Evolutionary conservation across 2,329 filamentous ascomycete genomes (phyloP).

Genomic region (Pseudogymnoascus pannorum): DNA sequence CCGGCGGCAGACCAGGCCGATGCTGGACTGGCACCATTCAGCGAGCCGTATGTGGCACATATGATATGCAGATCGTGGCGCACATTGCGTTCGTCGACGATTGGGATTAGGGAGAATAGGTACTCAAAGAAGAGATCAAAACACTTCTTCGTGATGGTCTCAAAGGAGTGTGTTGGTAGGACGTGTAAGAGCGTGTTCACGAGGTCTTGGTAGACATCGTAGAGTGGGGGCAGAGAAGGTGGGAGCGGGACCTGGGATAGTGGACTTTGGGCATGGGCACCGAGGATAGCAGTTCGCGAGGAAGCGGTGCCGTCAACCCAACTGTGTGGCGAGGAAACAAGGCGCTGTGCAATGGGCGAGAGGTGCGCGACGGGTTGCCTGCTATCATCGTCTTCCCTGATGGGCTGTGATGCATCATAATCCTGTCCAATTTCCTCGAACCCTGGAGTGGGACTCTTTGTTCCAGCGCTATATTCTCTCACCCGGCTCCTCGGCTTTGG

Average conservation of each 20-base stretch:
- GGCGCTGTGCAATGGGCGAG: background rate
- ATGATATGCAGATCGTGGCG: conserved; percentile 32
- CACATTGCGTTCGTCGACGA: conserved; percentile 36
- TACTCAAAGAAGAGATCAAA: conserved; percentile 37
- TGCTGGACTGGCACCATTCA: background rate
- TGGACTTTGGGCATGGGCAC: background rate
- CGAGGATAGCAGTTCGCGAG: background rate
- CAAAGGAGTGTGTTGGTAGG: conserved; percentile 10
- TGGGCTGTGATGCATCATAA: background rate
- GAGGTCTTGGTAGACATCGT: conserved; percentile 19
- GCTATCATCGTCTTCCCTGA: background rate
- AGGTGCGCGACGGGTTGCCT: background rate
- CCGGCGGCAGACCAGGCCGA: background rate
- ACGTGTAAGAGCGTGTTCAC: conserved; percentile 10
- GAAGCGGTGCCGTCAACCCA: background rate
- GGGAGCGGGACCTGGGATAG: background rate
- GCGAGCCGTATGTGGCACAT: conserved; percentile 8
- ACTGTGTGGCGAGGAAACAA: background rate
- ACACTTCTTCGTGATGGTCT: conserved; percentile 23
- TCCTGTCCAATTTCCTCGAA: background rate
- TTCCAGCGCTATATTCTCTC: background rate
- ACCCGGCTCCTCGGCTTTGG: background rate
- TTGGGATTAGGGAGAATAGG: conserved; percentile 36
- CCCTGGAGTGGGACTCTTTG: background rate
- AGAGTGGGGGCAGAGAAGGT: conserved; percentile 11